Evolutionary conservation across 2,329 filamentous ascomycete species (phyloP).

Genomic region (Trichoderma brevicompactum): DNA sequence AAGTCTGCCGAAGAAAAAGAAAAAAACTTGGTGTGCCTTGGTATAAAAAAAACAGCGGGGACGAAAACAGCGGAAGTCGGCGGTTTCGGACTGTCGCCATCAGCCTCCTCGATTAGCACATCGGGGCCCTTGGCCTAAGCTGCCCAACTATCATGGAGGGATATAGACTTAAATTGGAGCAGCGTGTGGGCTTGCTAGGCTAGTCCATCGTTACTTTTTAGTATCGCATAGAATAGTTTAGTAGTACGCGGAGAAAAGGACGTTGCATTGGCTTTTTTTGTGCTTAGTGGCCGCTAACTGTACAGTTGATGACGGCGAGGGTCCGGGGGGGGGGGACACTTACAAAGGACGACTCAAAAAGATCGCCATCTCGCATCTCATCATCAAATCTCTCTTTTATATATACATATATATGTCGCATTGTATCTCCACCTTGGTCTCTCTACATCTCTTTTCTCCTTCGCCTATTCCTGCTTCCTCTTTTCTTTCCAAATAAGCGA

Average conservation of each 20-base stretch:
- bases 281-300: not conserved
- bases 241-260: too few species aligned
- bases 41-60: conserved; percentile 5
- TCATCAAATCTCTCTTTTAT: not conserved
- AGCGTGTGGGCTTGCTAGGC: too few species aligned
- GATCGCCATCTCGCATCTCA: conserved; percentile 4
- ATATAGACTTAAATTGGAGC: conserved; percentile 1
- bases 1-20: not conserved
- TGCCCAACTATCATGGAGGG: conserved; percentile 10
- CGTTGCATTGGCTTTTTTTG: not conserved
- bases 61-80: conserved; percentile 25
- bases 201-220: too few species aligned
- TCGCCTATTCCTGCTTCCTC: not conserved
- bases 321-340: not conserved
- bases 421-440: not conserved
- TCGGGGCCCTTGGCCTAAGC: not conserved
- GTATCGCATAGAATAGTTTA: too few species aligned
- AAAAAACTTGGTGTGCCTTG: not conserved
- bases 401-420: not conserved
- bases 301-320: conserved; percentile 2
- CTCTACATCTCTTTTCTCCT: too few species aligned
- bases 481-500: not conserved
- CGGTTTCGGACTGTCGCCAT: conserved; percentile 37
- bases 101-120: conserved; percentile 30
- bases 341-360: not conserved